phyloP scores from a whole-genome alignment of 1,139 yeast genomes.

The Candida sanyaensis region DNA sequence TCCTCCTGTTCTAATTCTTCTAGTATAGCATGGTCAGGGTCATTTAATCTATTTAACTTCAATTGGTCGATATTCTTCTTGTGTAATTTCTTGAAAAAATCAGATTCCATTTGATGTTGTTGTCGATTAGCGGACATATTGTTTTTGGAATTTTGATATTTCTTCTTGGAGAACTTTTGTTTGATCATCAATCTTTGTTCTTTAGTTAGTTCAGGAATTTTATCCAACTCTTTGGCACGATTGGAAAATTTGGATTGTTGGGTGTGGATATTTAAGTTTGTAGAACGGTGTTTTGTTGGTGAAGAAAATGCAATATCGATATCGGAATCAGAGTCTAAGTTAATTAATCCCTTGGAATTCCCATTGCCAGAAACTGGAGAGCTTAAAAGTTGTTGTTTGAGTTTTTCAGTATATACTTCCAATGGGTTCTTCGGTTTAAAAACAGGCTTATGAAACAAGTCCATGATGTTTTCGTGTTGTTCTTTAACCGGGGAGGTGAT shows the following conservation, averaged over 20 bases:
- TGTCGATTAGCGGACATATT: slow-evolving; percentile 2
- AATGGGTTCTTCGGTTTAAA: slow-evolving; percentile 29
- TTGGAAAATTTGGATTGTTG: slow-evolving; percentile 12
- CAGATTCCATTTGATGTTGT: slow-evolving; percentile 6
- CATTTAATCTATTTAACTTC: slow-evolving; percentile 22
- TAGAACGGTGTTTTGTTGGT: slow-evolving; percentile 10
- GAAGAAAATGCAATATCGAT: slow-evolving; percentile 13
- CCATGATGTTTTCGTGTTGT: slow-evolving; percentile 17
- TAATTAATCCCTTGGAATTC: slow-evolving; percentile 16
- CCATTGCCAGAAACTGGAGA: slow-evolving; percentile 22
- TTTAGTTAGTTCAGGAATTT: slow-evolving; percentile 37
- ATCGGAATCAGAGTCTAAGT: slow-evolving; percentile 25
- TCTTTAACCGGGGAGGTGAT: slow-evolving; percentile 36
- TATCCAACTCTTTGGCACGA: slow-evolving; percentile 15
- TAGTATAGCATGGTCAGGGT: slow-evolving; percentile 32
- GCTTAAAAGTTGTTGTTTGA: slow-evolving; percentile 27
- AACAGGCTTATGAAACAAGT: slow-evolving; percentile 17
- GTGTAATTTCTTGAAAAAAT: slow-evolving; percentile 30
- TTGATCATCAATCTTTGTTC: slow-evolving; percentile 36
- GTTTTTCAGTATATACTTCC: slow-evolving; percentile 35
- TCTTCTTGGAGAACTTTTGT: slow-evolving; percentile 34
- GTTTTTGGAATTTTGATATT: slow-evolving; percentile 8
- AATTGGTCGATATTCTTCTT: slow-evolving; percentile 41
- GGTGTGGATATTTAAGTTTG: background rate
- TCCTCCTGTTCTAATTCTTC: slow-evolving; percentile 44